Conservation (phyloP, 2,329 filamentous ascomycete species). For the Nothophoma quercina region DNA sequence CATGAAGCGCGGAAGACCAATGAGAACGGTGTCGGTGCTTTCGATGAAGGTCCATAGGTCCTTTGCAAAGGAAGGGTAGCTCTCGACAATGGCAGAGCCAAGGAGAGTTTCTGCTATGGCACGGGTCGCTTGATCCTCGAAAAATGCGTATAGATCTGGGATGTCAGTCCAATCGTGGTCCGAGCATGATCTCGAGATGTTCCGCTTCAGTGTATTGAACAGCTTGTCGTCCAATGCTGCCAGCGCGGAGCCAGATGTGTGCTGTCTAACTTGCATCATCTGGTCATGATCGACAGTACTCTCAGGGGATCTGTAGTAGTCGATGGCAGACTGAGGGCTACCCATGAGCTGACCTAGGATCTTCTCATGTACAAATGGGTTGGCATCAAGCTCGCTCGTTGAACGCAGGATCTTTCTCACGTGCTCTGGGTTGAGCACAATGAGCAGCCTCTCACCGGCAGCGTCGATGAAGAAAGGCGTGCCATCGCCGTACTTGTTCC, state of each 20-base stretch:
- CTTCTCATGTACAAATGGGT: conserved; percentile 22
- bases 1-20: conserved; percentile 22
- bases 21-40: conserved; percentile 19
- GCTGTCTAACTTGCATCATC: not conserved
- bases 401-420: conserved; percentile 17
- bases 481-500: conserved; percentile 23
- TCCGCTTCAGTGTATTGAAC: conserved; percentile 14
- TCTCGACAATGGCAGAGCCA: conserved; percentile 16
- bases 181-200: conserved; percentile 1
- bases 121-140: conserved; percentile 15
- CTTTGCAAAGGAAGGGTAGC: conserved; percentile 14
- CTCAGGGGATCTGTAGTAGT: conserved; percentile 19
- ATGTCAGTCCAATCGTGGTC: conserved; percentile 17
- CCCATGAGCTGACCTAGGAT: conserved; percentile 27
- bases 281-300: not conserved
- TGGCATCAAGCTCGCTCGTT: conserved; percentile 22
- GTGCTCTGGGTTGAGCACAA: conserved; percentile 24
- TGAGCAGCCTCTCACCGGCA: conserved; percentile 25
- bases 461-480: conserved; percentile 27
- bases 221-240: conserved; percentile 14
- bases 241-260: not conserved
- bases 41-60: conserved; percentile 30
- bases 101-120: conserved; percentile 18
- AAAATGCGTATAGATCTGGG: conserved; percentile 20
- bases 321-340: conserved; percentile 22